Conservation (phyloP, 805 yeast genomes). For the Groenewaldozyma tartarivorans region DNA sequence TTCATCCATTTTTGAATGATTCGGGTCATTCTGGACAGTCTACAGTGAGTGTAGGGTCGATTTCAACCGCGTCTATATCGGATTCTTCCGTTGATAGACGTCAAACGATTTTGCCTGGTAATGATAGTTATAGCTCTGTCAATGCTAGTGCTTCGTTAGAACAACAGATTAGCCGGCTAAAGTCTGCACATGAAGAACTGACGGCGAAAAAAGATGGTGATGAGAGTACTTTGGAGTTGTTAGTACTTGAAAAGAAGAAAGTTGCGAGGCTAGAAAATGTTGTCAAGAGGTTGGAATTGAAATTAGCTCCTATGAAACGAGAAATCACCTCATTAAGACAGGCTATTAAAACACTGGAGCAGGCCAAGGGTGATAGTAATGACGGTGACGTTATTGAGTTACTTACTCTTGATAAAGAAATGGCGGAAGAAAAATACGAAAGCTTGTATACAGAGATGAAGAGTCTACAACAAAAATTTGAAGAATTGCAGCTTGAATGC, state of each 20-base stretch:
- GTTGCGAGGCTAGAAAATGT: conserved; percentile 20
- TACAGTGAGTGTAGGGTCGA: background rate
- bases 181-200: conserved; percentile 17
- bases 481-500: conserved; percentile 19
- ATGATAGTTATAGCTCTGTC: background rate
- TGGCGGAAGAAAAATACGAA: conserved; percentile 28
- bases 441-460: conserved; percentile 19
- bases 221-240: conserved; percentile 12
- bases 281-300: conserved; percentile 22
- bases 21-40: background rate
- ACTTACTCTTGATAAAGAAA: conserved; percentile 27
- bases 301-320: conserved; percentile 24
- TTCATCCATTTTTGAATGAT: conserved; percentile 35
- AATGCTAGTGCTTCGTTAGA: background rate
- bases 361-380: conserved; percentile 13
- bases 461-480: conserved; percentile 12
- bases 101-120: background rate
- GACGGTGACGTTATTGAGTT: conserved; percentile 23
- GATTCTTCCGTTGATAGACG: background rate
- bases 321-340: conserved; percentile 19
- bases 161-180: conserved; percentile 18
- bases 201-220: conserved; percentile 22
- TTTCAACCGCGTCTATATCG: background rate
- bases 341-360: conserved; percentile 13
- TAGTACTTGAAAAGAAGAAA: conserved; percentile 18